These are phyloP conservation scores for Pythium plurisporium DNA, from an alignment of 352 stramenopile genomes.

Conservation along the genomic window DNA sequence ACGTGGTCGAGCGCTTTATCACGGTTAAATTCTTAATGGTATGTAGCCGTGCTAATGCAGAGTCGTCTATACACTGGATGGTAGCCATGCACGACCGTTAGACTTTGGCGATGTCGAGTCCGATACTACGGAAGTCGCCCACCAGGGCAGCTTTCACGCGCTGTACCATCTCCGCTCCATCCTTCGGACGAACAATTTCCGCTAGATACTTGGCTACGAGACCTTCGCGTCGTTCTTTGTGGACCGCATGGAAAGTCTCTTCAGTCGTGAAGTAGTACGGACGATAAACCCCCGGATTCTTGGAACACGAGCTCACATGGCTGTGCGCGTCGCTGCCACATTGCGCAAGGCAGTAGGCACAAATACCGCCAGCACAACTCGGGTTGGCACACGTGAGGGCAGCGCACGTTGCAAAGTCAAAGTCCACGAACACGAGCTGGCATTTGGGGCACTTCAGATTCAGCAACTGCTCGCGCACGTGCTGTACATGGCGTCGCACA, in stretches of 20 bases:
- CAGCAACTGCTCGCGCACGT: slow-evolving; percentile 22
- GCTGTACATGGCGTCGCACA: slow-evolving; percentile 7
- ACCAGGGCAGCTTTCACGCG: slow-evolving; percentile 8
- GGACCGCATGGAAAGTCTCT: slow-evolving; percentile 13
- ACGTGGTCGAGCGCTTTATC: too few species aligned
- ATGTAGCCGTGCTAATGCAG: too few species aligned
- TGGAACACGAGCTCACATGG: slow-evolving; percentile 15
- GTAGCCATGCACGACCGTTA: too few species aligned
- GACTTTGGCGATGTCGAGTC: background rate
- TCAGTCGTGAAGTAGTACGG: slow-evolving; percentile 27
- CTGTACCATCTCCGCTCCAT: slow-evolving; percentile 6
- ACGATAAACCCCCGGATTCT: slow-evolving; percentile 25
- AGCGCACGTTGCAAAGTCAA: slow-evolving; percentile 28
- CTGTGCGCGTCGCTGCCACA: slow-evolving; percentile 21
- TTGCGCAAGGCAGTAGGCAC: slow-evolving; percentile 23
- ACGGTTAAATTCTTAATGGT: too few species aligned
- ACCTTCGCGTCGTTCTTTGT: slow-evolving; percentile 17
- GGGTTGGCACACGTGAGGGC: slow-evolving; percentile 25
- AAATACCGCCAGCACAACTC: slow-evolving; percentile 16
- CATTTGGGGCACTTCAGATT: slow-evolving; percentile 25
- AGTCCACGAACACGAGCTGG: slow-evolving; percentile 24
- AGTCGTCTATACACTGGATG: too few species aligned
- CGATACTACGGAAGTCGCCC: slow-evolving; percentile 12
- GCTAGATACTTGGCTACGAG: slow-evolving; percentile 5
- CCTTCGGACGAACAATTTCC: background rate